phyloP scores from a whole-genome alignment of 495 filamentous ascomycete species.

The Bombardia bombarda region DNA sequence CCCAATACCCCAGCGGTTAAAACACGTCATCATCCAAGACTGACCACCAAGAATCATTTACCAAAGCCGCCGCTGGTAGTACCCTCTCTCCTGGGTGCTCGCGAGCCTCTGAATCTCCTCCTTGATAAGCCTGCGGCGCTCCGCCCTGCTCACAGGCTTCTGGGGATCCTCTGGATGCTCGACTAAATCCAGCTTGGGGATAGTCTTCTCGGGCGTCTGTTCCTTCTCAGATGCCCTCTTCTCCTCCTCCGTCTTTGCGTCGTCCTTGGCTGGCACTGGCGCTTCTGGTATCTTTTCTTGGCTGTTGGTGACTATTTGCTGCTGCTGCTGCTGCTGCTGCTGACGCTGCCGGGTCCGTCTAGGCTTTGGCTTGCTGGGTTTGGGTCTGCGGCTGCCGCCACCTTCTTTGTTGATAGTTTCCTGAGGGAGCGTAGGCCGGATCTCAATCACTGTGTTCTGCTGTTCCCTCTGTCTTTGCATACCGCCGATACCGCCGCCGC shows the following conservation, averaged over 20 bases:
- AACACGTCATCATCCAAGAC: too few species aligned
- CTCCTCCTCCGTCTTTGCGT: constrained; percentile 9
- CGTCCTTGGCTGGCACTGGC: too few species aligned
- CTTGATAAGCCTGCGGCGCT: constrained; percentile 41
- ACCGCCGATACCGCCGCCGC: neutral
- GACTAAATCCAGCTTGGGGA: neutral
- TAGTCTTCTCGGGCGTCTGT: constrained; percentile 9
- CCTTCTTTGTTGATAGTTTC: neutral
- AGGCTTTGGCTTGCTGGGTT: neutral
- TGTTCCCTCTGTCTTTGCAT: neutral
- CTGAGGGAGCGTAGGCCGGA: neutral
- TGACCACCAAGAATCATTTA: too few species aligned
- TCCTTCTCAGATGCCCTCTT: constrained; percentile 5
- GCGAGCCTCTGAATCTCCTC: constrained; percentile 40
- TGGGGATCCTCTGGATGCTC: constrained; percentile 10
- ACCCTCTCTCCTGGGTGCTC: constrained; percentile 29
- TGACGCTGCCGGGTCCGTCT: neutral
- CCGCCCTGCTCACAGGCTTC: constrained; percentile 34
- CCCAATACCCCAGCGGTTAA: too few species aligned
- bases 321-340: neutral
- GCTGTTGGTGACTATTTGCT: neutral
- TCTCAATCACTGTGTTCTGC: neutral
- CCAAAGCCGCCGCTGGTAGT: constrained; percentile 40
- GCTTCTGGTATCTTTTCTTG: neutral
- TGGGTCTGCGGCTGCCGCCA: neutral